Base-by-base conservation (phyloP, 306 rosid species). In the Abrus precatorius region DNA sequence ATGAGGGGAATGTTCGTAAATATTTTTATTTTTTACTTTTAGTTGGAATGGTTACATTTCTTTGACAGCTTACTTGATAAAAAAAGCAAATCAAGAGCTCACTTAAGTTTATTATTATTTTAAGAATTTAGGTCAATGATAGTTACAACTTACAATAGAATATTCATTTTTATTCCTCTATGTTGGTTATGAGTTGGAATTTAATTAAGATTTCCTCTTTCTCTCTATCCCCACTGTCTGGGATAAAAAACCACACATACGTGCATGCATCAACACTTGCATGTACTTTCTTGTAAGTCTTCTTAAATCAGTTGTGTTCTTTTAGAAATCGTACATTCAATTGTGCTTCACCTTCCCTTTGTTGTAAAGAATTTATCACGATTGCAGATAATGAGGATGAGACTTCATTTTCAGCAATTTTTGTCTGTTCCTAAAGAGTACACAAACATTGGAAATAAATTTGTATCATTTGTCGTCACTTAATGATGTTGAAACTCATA, bases 401-500 rank as follows among this genome's bases (percentile, higher is more conserved):
- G 85, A 67, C 61, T 74, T 74, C 12, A 40, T 77, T 12, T 47
- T 45, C 65, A n/a, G 47, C 72, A 34, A 33, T 20, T 32, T 14
- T 65, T 53, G 72, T 44, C 28, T 9, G 20, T 55, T 64, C 71
- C 34, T 32, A 36, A 55, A 9, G 72, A 64, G 30, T 52, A 32
- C 52, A 3, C 3, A 1, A 43, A 7, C 75, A 41, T 41, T 38
- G 60, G 70, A 45, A 45, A 29, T 54, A 20, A 59, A 34, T 63
- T 41, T 12, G 10, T 65, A 40, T 70, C 53, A 5, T 32, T 33
- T 64, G 38, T 5, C 38, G 29, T 68, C 47, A 11, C 54, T 57
- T 75, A 5, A 57, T 44, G 10, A 76, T 75, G 68, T 61, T 10
- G 72, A 83, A 72, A 27, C 54, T 71, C 34, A 0, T 64, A n/a